Percentiles rank a stretch among this genome's conserved stretches.
phyloP scores from a whole-genome alignment of 495 filamentous ascomycete genomes.

The Aspergillus heteromorphus region DNA sequence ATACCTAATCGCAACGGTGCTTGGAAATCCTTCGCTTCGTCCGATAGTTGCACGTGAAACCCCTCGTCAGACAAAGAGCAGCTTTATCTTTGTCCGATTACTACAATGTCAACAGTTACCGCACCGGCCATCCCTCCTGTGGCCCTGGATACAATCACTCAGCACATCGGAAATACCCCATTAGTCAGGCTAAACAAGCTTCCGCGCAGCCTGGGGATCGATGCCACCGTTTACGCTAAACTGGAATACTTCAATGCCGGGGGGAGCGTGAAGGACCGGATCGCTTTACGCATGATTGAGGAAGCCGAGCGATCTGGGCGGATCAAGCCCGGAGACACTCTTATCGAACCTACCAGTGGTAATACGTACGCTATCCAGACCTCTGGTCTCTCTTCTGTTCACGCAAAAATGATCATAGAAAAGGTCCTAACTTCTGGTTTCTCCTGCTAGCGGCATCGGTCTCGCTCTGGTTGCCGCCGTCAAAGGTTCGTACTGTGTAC shows the following conservation, averaged over 20 bases:
- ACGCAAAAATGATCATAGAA: background rate
- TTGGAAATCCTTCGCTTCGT: background rate
- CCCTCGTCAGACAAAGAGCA: background rate
- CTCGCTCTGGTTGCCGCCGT: slow-evolving; percentile 89
- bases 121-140: slow-evolving; percentile 49
- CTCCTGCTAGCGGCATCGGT: slow-evolving; percentile 69
- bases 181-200: slow-evolving; percentile 88
- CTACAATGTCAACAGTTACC: slow-evolving; percentile 45
- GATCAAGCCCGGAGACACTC: slow-evolving; percentile 93
- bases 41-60: background rate
- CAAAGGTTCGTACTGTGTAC: slow-evolving; percentile 52
- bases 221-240: slow-evolving; percentile 89
- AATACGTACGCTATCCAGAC: slow-evolving; percentile 64
- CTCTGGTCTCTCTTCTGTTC: background rate
- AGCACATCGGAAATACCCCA: slow-evolving; percentile 90
- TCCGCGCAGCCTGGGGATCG: slow-evolving; percentile 82
- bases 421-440: slow-evolving; percentile 14
- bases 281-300: slow-evolving; percentile 96
- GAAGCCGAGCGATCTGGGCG: slow-evolving; percentile 85
- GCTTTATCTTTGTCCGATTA: background rate
- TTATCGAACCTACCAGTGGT: slow-evolving; percentile 96
- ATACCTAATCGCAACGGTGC: background rate
- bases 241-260: slow-evolving; percentile 96
- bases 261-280: slow-evolving; percentile 95
- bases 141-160: slow-evolving; percentile 53